Conservation (phyloP, 2,329 filamentous ascomycete species). For the Cladophialophora immunda region DNA sequence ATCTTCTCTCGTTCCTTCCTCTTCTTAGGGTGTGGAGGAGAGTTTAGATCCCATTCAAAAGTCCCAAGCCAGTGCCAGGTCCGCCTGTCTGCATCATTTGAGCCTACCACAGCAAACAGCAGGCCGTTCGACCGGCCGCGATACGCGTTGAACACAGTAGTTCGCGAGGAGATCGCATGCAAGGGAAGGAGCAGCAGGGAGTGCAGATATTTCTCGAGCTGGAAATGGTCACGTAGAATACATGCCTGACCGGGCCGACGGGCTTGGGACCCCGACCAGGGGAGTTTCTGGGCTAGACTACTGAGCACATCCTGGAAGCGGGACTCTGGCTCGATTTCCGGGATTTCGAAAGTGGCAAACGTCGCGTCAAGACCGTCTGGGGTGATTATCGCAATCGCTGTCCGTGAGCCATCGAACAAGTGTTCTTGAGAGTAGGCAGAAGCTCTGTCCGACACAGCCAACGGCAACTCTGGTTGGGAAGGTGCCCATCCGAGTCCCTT, state of each 20-base stretch:
- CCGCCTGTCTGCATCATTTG: background rate
- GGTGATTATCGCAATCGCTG: background rate
- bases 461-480: background rate
- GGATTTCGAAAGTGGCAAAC: background rate
- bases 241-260: background rate
- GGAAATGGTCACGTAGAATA: background rate
- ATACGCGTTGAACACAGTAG: background rate
- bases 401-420: background rate
- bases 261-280: background rate
- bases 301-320: background rate
- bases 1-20: background rate
- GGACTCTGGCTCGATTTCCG: background rate
- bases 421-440: background rate
- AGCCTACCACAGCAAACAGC: background rate
- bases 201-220: background rate
- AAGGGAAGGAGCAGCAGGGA: background rate
- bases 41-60: background rate
- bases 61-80: background rate
- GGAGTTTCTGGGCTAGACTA: background rate
- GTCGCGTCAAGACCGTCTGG: background rate
- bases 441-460: background rate
- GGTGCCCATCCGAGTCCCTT: background rate
- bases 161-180: background rate
- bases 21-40: background rate
- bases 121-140: background rate